Percentiles rank a stretch among this genome's conserved stretches.
These are phyloP conservation scores for Chlamydomonas sphaeroides DNA, from an alignment of 139 green algal species.

Conservation along the genomic window DNA sequence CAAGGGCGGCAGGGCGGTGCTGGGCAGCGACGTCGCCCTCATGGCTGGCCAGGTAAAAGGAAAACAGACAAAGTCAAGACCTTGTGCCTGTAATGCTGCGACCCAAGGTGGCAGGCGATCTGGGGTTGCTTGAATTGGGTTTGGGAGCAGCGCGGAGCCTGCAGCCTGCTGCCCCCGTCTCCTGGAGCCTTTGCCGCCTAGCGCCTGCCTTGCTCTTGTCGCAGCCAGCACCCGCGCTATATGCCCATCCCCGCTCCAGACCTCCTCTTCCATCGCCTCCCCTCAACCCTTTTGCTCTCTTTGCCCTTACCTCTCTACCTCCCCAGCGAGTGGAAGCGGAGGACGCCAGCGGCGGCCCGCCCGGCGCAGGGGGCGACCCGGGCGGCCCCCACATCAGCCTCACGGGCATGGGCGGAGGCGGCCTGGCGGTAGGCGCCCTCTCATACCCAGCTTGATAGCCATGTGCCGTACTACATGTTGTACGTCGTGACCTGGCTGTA, in stretches of 20 bases:
- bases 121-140: too few species aligned
- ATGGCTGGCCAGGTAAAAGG: slow-evolving; percentile 26
- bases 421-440: not conserved
- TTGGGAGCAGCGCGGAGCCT: too few species aligned
- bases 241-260: too few species aligned
- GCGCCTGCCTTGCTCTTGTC: too few species aligned
- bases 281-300: too few species aligned
- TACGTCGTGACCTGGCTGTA: too few species aligned
- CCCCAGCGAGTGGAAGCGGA: slow-evolving; percentile 12
- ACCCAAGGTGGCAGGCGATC: not conserved
- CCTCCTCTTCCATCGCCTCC: too few species aligned
- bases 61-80: not conserved
- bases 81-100: not conserved
- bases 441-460: too few species aligned
- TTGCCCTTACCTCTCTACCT: not conserved
- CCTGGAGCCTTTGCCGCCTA: too few species aligned
- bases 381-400: slow-evolving; percentile 1
- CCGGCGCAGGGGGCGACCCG: not conserved
- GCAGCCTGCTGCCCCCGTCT: too few species aligned
- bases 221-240: too few species aligned
- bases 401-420: slow-evolving; percentile 5
- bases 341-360: slow-evolving; percentile 17
- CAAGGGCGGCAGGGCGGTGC: slow-evolving; percentile 31
- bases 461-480: too few species aligned
- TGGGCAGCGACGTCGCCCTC: slow-evolving; percentile 36